phyloP scores from a whole-genome alignment of 768 basidiomycete species.

The Gloeostereum incarnatum region DNA sequence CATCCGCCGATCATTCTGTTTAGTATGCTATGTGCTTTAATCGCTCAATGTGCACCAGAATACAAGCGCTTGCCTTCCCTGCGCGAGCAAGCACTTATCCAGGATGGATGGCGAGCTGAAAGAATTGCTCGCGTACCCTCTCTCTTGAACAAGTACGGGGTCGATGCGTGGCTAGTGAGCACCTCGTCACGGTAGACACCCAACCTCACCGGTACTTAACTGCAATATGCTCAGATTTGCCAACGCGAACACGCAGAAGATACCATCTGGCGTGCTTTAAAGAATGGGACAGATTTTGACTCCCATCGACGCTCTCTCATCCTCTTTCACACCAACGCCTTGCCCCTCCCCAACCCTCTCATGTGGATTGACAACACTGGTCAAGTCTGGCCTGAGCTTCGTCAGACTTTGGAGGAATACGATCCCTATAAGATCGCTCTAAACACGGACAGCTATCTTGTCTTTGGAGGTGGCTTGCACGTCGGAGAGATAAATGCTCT shows the following conservation, averaged over 20 bases:
- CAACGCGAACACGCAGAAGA: slow-evolving; percentile 48
- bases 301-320: slow-evolving; percentile 38
- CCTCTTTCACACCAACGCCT: slow-evolving; percentile 37
- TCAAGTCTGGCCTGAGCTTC: slow-evolving; percentile 34
- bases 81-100: slow-evolving; percentile 28
- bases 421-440: slow-evolving; percentile 33
- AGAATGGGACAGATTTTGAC: slow-evolving; percentile 37
- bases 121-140: slow-evolving; percentile 30
- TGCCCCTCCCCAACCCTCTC: slow-evolving; percentile 31
- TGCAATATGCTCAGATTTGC: slow-evolving; percentile 23
- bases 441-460: slow-evolving; percentile 35
- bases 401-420: slow-evolving; percentile 21
- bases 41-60: slow-evolving; percentile 13
- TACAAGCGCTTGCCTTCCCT: slow-evolving; percentile 28
- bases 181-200: too few relatives aligned
- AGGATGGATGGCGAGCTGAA: slow-evolving; percentile 29
- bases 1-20: too few relatives aligned
- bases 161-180: slow-evolving; percentile 33
- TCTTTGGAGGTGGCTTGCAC: slow-evolving; percentile 40
- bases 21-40: too few relatives aligned
- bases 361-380: slow-evolving; percentile 42
- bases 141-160: slow-evolving; percentile 31
- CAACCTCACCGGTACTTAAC: slow-evolving; percentile 3
- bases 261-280: slow-evolving; percentile 41
- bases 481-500: slow-evolving; percentile 35